Evolutionary conservation across 805 yeast species (phyloP).

Genomic region (Wickerhamomyces mucosus): DNA sequence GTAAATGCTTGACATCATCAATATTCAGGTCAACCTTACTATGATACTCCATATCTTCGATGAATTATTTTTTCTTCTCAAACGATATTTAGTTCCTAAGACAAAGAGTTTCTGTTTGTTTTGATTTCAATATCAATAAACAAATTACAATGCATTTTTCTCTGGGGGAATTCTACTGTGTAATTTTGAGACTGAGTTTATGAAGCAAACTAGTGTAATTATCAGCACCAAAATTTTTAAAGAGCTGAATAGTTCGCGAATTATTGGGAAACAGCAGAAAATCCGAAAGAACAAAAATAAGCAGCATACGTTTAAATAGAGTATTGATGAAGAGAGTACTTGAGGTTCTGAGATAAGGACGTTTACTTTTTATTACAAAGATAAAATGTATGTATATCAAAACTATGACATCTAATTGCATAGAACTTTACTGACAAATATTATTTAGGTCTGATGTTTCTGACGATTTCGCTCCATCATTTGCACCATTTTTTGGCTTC

Average conservation of each 20-base stretch:
- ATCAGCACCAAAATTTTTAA: not conserved
- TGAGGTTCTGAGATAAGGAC: too few species aligned
- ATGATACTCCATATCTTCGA: slow-evolving; percentile 8
- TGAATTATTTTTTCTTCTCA: not conserved
- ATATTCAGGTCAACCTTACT: slow-evolving; percentile 38
- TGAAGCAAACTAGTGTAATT: not conserved
- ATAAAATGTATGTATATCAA: slow-evolving; percentile 2
- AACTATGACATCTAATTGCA: not conserved
- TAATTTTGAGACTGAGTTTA: not conserved
- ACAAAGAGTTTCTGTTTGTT: slow-evolving; percentile 1
- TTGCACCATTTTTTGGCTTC: slow-evolving; percentile 96
- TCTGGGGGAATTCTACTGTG: too few species aligned
- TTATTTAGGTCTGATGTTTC: slow-evolving; percentile 27
- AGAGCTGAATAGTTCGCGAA: not conserved
- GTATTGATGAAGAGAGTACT: not conserved
- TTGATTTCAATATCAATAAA: too few species aligned
- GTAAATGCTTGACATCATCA: slow-evolving; percentile 43
- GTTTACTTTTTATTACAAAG: not conserved
- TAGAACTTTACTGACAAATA: slow-evolving; percentile 1
- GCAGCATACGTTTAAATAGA: not conserved
- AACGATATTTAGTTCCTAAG: not conserved
- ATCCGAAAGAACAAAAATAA: not conserved
- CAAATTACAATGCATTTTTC: too few species aligned
- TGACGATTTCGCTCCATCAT: slow-evolving; percentile 73
- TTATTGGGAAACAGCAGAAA: slow-evolving; percentile 1